Percentiles rank a stretch among this genome's conserved stretches.
Evolutionary conservation across 495 filamentous ascomycete species (phyloP).

Genomic region (Sporormia fimetaria): DNA sequence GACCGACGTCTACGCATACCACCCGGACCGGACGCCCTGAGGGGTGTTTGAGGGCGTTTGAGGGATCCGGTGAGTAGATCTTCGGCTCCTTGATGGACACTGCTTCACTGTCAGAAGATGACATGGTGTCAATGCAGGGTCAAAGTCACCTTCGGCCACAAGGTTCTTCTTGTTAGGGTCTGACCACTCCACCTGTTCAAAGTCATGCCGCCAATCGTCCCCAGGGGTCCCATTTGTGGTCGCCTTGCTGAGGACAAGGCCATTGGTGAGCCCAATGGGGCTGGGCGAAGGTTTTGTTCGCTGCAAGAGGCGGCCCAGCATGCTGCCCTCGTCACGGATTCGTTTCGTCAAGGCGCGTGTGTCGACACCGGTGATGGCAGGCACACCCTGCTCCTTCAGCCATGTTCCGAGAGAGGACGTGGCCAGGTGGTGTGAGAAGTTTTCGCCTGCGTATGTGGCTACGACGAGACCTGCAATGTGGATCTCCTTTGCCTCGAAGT

Average conservation of each 20-base stretch:
- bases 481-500: slow-evolving; percentile 86
- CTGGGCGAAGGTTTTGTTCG: slow-evolving; percentile 43
- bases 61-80: slow-evolving; percentile 60
- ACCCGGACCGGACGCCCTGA: slow-evolving; percentile 77
- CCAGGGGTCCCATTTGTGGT: slow-evolving; percentile 25
- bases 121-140: slow-evolving; percentile 10
- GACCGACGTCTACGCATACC: slow-evolving; percentile 85
- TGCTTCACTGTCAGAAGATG: slow-evolving; percentile 33
- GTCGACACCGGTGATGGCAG: slow-evolving; percentile 94
- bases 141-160: slow-evolving; percentile 74
- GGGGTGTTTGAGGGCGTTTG: slow-evolving; percentile 63
- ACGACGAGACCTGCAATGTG: slow-evolving; percentile 85
- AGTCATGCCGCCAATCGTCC: slow-evolving; percentile 52
- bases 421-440: slow-evolving; percentile 89
- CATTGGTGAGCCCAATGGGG: slow-evolving; percentile 17
- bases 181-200: slow-evolving; percentile 73
- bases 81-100: slow-evolving; percentile 77
- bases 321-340: slow-evolving; percentile 86
- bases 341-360: slow-evolving; percentile 88
- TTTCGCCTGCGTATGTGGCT: slow-evolving; percentile 82
- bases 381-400: slow-evolving; percentile 90
- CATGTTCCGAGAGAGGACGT: slow-evolving; percentile 80
- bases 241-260: slow-evolving; percentile 19
- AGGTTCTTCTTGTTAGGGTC: slow-evolving; percentile 88
- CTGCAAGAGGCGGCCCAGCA: slow-evolving; percentile 82